Conservation (phyloP, 2,329 filamentous ascomycete genomes). For the Pseudopyrenochaeta lycopersici region DNA sequence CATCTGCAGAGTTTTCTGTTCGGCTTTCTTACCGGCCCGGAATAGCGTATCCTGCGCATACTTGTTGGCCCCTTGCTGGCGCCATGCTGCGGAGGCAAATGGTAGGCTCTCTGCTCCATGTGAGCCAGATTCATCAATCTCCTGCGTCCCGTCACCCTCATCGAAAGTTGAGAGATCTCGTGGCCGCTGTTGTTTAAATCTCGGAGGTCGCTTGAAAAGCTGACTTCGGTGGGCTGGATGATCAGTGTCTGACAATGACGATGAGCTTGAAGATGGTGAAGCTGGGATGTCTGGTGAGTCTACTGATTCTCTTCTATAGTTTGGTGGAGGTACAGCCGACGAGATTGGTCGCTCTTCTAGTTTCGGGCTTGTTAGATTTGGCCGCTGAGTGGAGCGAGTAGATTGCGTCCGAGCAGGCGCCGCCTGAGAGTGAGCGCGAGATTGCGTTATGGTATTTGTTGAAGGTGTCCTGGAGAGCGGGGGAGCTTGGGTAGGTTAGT, state of each 20-base stretch:
- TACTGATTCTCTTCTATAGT: constrained; percentile 16
- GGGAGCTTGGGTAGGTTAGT: constrained; percentile 25
- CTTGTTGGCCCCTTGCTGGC: constrained; percentile 5
- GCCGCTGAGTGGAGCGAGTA: constrained; percentile 36
- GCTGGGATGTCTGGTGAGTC: constrained; percentile 32
- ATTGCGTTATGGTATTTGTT: constrained; percentile 59
- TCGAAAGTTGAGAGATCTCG: constrained; percentile 35
- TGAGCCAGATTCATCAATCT: constrained; percentile 64
- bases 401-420: constrained; percentile 34
- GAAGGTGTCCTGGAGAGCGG: constrained; percentile 57
- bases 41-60: constrained; percentile 17
- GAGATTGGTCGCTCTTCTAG: constrained; percentile 19
- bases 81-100: constrained; percentile 48
- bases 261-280: constrained; percentile 42
- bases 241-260: constrained; percentile 46
- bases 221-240: constrained; percentile 55
- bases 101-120: constrained; percentile 54
- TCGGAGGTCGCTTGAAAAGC: constrained; percentile 53
- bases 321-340: constrained; percentile 9
- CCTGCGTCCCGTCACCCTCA: constrained; percentile 41
- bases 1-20: constrained; percentile 14
- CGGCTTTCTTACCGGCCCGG: constrained; percentile 7
- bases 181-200: constrained; percentile 43
- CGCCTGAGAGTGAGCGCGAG: constrained; percentile 34
- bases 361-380: constrained; percentile 26